Conservation (phyloP, 2,329 filamentous ascomycete genomes). For the Mycogone perniciosa region DNA sequence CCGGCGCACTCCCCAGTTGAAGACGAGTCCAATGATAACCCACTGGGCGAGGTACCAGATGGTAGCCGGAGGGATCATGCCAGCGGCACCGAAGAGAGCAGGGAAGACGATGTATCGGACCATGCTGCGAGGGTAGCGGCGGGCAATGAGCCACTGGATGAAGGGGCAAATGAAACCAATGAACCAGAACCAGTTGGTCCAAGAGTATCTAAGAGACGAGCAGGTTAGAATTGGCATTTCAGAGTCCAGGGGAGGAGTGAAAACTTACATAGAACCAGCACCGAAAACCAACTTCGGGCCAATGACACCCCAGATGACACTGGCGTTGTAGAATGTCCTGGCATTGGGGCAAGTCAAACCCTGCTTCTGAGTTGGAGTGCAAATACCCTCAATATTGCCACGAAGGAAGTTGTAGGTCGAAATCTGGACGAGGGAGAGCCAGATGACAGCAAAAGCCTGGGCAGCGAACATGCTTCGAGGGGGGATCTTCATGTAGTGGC, state of each 20-base stretch:
- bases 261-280: constrained; percentile 24
- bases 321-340: constrained; percentile 54
- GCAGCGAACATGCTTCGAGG: constrained; percentile 43
- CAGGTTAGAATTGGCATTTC: constrained; percentile 18
- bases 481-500: constrained; percentile 48
- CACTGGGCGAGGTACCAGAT: constrained; percentile 49
- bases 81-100: constrained; percentile 45
- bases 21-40: constrained; percentile 48
- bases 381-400: constrained; percentile 47
- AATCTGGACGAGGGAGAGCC: constrained; percentile 34
- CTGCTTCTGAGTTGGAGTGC: constrained; percentile 39
- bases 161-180: constrained; percentile 44
- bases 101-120: constrained; percentile 47
- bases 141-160: constrained; percentile 42
- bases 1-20: constrained; percentile 47
- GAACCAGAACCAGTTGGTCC: constrained; percentile 50
- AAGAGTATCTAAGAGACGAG: constrained; percentile 30
- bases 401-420: constrained; percentile 34
- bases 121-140: constrained; percentile 38
- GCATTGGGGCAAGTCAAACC: constrained; percentile 52
- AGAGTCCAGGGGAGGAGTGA: not conserved
- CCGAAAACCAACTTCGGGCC: constrained; percentile 33
- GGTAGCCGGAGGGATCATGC: constrained; percentile 48
- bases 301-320: constrained; percentile 56
- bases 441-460: constrained; percentile 36